Evolutionary conservation across 2,329 filamentous ascomycete species (phyloP).

Genomic region (Calycina herbarum): DNA sequence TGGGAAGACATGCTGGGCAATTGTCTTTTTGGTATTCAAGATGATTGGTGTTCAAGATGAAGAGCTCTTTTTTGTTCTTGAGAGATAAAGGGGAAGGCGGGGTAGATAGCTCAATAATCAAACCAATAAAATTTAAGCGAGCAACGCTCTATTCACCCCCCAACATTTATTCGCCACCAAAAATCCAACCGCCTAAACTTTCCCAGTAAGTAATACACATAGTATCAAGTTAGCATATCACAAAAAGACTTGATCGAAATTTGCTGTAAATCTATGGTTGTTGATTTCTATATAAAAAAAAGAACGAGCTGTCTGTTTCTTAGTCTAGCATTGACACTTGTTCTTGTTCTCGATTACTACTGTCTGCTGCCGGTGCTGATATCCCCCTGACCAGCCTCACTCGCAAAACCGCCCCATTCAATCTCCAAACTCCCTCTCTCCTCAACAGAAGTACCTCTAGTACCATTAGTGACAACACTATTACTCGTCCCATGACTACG

Average conservation of each 20-base stretch:
- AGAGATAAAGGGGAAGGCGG: neutral
- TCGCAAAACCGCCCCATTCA: neutral
- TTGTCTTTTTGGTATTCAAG: neutral
- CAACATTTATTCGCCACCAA: too few species aligned
- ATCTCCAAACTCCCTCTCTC: neutral
- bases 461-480: neutral
- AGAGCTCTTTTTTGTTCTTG: neutral
- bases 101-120: neutral
- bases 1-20: neutral
- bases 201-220: too few species aligned
- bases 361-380: neutral
- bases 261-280: too few species aligned
- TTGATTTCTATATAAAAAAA: too few species aligned
- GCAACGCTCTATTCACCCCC: too few species aligned
- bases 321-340: neutral
- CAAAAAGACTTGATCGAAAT: too few species aligned
- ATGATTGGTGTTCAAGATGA: neutral
- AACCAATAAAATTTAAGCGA: too few species aligned
- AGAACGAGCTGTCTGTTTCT: too few species aligned
- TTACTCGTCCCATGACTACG: conserved; percentile 1
- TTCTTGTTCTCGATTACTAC: neutral
- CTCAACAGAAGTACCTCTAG: neutral
- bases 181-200: too few species aligned
- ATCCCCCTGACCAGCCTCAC: conserved; percentile 5
- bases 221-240: too few species aligned